Evolutionary conservation across 345 rosid genomes (phyloP).

Genomic region (Corymbia maculata): DNA sequence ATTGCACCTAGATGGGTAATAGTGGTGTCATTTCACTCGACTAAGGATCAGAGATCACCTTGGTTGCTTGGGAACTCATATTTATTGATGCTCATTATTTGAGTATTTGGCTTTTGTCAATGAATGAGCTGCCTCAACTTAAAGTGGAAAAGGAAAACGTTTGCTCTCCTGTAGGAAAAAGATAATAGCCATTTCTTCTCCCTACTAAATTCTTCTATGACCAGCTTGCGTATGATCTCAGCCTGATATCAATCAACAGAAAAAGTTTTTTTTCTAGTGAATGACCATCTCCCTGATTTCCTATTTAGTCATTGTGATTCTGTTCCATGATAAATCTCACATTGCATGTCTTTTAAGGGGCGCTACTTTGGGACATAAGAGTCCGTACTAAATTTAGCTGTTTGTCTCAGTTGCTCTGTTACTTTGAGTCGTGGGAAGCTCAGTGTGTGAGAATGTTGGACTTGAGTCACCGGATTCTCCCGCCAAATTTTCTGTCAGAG

Average conservation of each 20-base stretch:
- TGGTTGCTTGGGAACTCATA: neutral
- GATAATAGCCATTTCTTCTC: neutral
- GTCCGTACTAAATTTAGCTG: constrained; percentile 1
- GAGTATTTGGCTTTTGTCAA: neutral
- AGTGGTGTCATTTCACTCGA: neutral
- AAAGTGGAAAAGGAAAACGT: neutral
- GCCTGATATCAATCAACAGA: neutral
- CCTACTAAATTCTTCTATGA: neutral
- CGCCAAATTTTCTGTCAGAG: constrained; percentile 54
- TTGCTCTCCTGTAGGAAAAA: neutral
- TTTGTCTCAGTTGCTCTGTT: constrained; percentile 52
- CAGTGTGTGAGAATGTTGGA: constrained; percentile 43
- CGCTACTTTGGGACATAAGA: neutral
- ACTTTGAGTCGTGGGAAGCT: constrained; percentile 38
- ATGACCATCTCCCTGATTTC: neutral
- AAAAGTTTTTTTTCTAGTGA: neutral
- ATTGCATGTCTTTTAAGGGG: neutral
- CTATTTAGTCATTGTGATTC: neutral
- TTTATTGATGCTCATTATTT: neutral
- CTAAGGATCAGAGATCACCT: neutral
- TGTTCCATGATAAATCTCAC: neutral
- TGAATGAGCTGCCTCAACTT: neutral
- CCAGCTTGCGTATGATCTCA: neutral
- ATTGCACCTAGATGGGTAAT: neutral
- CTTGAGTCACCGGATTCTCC: constrained; percentile 54